These are phyloP conservation scores for Aspergillus nomiae DNA, from an alignment of 2,329 filamentous ascomycete genomes.

Conservation along the genomic window DNA sequence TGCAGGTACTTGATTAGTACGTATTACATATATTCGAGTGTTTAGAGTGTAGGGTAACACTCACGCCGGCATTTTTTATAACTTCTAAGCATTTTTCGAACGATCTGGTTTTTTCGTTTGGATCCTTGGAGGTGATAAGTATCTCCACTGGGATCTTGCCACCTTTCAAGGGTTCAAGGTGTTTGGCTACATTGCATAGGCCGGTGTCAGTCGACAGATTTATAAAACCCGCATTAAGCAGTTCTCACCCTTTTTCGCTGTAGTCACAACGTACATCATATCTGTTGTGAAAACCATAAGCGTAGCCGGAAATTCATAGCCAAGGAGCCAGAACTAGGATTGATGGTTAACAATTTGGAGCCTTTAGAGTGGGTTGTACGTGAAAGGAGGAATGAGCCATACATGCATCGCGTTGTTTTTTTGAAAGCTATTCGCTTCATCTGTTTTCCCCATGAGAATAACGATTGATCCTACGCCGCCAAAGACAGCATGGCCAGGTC, in stretches of 20 bases:
- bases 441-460: slow-evolving; percentile 92
- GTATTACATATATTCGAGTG: background rate
- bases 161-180: slow-evolving; percentile 87
- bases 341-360: background rate
- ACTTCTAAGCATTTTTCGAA: slow-evolving; percentile 81
- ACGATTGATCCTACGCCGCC: slow-evolving; percentile 83
- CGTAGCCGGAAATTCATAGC: slow-evolving; percentile 97
- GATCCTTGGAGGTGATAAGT: slow-evolving; percentile 86
- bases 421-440: slow-evolving; percentile 81
- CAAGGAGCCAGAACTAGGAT: slow-evolving; percentile 89
- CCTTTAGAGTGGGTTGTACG: background rate
- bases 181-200: slow-evolving; percentile 67
- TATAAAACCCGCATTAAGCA: background rate
- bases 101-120: slow-evolving; percentile 86
- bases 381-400: slow-evolving; percentile 41
- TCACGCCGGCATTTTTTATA: slow-evolving; percentile 83
- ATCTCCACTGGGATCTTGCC: slow-evolving; percentile 93
- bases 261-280: slow-evolving; percentile 87
- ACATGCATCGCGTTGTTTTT: slow-evolving; percentile 98
- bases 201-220: background rate
- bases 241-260: slow-evolving; percentile 84
- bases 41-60: slow-evolving; percentile 35
- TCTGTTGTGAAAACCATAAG: slow-evolving; percentile 90
- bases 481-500: slow-evolving; percentile 81
- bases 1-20: background rate